phyloP scores from a whole-genome alignment of 345 rosid genomes.

The Eucalyptus microcorys region DNA sequence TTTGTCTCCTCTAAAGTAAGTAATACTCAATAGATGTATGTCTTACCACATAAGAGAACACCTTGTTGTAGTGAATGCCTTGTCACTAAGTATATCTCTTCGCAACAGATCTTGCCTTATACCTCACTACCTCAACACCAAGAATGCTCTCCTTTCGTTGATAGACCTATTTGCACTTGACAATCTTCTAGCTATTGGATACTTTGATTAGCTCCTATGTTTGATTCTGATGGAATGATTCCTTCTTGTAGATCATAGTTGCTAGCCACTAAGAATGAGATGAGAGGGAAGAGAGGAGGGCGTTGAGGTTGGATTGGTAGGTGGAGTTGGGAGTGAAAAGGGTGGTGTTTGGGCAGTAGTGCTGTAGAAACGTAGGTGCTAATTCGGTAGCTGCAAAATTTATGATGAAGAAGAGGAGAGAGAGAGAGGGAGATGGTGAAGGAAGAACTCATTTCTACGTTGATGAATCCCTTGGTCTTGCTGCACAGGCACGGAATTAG shows the following conservation, averaged over 20 bases:
- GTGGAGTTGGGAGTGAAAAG: constrained; percentile 1
- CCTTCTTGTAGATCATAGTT: background rate
- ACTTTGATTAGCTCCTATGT: background rate
- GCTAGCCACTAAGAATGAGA: background rate
- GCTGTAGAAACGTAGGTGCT: background rate
- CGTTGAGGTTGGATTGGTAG: constrained; percentile 1
- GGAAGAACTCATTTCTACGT: background rate
- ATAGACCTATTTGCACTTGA: background rate
- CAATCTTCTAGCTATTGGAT: background rate
- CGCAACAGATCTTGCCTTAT: background rate
- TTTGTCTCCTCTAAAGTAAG: background rate
- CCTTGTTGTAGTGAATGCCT: background rate
- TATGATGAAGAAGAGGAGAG: background rate
- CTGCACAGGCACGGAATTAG: background rate
- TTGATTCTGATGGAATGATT: background rate
- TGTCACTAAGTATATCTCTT: background rate
- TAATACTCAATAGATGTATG: too few species aligned
- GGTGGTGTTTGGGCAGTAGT: background rate
- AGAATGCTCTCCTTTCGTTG: background rate
- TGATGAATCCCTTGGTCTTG: background rate
- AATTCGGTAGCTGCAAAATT: background rate
- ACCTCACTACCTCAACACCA: background rate
- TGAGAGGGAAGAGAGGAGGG: background rate
- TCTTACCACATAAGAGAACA: background rate
- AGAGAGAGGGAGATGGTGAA: background rate